A percentile compares a stretch with the other conserved stretches of the same genome.
These are phyloP conservation scores for Lunularia cruciata DNA, from an alignment of 225 moss, liverwort and hornwort genomes.

Conservation along the genomic window DNA sequence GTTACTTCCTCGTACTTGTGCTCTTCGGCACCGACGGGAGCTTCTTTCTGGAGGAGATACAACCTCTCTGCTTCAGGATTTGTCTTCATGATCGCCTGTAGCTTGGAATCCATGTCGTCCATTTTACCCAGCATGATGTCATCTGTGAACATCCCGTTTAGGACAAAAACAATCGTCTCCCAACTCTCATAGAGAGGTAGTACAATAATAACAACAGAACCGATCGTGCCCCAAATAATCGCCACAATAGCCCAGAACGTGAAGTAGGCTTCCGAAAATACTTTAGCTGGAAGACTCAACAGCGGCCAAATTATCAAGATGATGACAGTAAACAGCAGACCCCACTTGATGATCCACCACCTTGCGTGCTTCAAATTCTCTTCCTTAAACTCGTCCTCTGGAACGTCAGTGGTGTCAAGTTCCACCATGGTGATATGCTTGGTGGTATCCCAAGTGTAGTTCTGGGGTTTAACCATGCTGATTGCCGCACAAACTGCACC, in stretches of 20 bases:
- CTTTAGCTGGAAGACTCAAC: constrained; percentile 75
- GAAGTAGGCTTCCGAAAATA: constrained; percentile 79
- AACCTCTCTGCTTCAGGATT: constrained; percentile 68
- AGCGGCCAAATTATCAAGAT: constrained; percentile 87
- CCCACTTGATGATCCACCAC: constrained; percentile 90
- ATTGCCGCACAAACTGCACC: constrained; percentile 66
- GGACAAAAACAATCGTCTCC: constrained; percentile 53
- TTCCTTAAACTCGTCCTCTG: constrained; percentile 71
- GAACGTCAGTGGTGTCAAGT: constrained; percentile 51
- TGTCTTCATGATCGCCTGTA: constrained; percentile 46
- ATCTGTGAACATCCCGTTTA: constrained; percentile 72
- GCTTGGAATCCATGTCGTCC: constrained; percentile 45
- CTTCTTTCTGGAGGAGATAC: constrained; percentile 57
- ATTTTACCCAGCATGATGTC: constrained; percentile 52
- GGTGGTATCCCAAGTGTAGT: constrained; percentile 80
- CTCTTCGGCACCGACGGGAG: too few relatives aligned
- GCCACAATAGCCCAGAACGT: constrained; percentile 85
- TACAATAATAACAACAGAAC: constrained; percentile 68
- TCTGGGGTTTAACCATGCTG: constrained; percentile 59
- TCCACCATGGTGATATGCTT: constrained; percentile 79
- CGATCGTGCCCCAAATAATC: constrained; percentile 76
- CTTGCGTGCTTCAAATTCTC: constrained; percentile 66
- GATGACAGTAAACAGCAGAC: constrained; percentile 63
- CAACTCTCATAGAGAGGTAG: constrained; percentile 80
- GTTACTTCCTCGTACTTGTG: neutral